Evolutionary conservation across 2,329 filamentous ascomycete species (phyloP), one percentile per base, ranked within the genome.

Genomic region (Calonectria hawksworthii): DNA sequence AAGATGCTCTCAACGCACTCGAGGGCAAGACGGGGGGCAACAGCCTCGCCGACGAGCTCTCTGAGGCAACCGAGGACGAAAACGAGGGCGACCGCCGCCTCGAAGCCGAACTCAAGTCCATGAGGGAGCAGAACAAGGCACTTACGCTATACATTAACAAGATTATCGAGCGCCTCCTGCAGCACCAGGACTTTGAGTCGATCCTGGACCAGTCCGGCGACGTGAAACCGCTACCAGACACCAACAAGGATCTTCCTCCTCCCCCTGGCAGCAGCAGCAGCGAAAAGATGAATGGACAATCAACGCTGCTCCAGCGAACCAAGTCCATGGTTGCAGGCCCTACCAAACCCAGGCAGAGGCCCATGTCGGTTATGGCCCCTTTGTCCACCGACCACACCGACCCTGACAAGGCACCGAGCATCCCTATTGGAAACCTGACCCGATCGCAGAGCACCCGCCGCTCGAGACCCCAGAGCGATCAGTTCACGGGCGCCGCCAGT

Each of bases 131-230:
- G 88, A 99, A 99, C 89, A 99, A 99, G 88, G 97, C 97, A 36
- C 89, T 99, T 80, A 98, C 96, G 30, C 89, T 99, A 78, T 99
- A 99, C 88, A 98, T 99, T 88, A 98, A 99, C 91, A 98, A 97
- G 87, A 99, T 99, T 84, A 98, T 99, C 84, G 97, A 97, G 84
- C 94, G 97, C 72, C 92, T 99, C 56, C 90, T 99, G 76, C 94
- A 98, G 83, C 95, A 98, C 86, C 94, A 98, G 82, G 96, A 98
- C 79, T 99, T 98, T 79, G 96, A 99, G 86, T 93, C 95, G 76
- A 98, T 99, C 75, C 89, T 98, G 51, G 95, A 98, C 83, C 94
- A 95, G 84, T 94, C 94, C 11, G 91, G 92, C 67, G 91, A 93
- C 71, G 80, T 84, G 70, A 83, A 84, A 72, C 81, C 81, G 32